Conservation (phyloP, 768 basidiomycete species). For the Hypholoma fasciculare region DNA sequence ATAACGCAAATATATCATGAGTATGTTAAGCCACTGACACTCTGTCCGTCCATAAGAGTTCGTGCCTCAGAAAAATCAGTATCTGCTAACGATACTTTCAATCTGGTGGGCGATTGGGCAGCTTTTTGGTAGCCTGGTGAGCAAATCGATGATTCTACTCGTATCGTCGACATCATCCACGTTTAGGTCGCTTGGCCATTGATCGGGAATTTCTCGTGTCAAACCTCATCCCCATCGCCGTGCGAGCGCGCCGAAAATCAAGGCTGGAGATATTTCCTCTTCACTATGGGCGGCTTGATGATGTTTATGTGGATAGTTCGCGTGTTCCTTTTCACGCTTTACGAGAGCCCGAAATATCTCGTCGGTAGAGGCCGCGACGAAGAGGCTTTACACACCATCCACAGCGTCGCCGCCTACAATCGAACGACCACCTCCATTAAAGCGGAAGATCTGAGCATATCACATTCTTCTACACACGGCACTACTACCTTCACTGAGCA, state of each 20-base stretch:
- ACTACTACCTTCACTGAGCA: no score
- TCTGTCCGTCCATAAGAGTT: constrained; percentile 49
- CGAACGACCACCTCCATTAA: constrained; percentile 44
- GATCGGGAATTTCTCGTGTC: constrained; percentile 66
- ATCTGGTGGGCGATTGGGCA: constrained; percentile 85
- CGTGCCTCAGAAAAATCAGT: constrained; percentile 71
- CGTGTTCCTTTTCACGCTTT: constrained; percentile 61
- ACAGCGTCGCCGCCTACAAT: constrained; percentile 63
- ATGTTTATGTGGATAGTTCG: constrained; percentile 51
- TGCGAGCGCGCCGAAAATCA: constrained; percentile 54
- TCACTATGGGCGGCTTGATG: constrained; percentile 71
- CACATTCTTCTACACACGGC: no score
- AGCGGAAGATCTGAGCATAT: neutral
- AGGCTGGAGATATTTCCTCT: constrained; percentile 81
- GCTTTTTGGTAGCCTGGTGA: constrained; percentile 52
- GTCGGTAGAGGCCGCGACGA: constrained; percentile 69
- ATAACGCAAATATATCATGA: no score
- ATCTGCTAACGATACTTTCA: constrained; percentile 71
- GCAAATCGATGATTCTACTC: no score
- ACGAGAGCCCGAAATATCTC: constrained; percentile 75
- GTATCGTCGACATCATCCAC: no score
- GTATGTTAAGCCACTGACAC: no score
- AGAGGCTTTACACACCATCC: constrained; percentile 62
- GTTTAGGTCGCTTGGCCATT: constrained; percentile 82
- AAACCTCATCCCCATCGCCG: constrained; percentile 19